These are phyloP conservation scores for Clathrus columnatus DNA, from an alignment of 768 basidiomycete genomes.

Conservation along the genomic window DNA sequence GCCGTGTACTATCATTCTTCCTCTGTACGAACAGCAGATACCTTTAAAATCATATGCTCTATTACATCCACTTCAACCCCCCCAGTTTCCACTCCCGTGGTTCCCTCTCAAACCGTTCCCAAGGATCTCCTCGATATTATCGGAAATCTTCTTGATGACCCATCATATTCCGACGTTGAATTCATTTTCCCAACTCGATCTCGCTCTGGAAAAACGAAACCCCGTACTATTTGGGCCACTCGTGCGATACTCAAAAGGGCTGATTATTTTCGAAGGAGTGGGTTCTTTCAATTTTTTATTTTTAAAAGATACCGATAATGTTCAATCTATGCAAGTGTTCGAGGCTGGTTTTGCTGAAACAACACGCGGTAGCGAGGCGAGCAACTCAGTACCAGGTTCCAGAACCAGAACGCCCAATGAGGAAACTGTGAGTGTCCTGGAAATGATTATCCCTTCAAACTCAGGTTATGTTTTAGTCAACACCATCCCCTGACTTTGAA, in stretches of 20 bases:
- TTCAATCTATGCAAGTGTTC: conserved; percentile 46
- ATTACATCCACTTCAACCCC: conserved; percentile 60
- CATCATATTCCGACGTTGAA: conserved; percentile 77
- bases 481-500: conserved; percentile 16
- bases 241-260: conserved; percentile 57
- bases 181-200: conserved; percentile 57
- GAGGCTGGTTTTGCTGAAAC: conserved; percentile 61
- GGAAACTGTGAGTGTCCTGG: not conserved
- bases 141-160: conserved; percentile 71
- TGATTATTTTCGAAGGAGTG: conserved; percentile 75
- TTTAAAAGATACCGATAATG: conserved; percentile 1
- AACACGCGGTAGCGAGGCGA: conserved; percentile 21
- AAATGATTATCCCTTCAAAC: not conserved
- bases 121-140: conserved; percentile 58
- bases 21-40: conserved; percentile 43
- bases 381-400: not conserved
- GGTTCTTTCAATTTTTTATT: conserved; percentile 8
- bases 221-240: conserved; percentile 54
- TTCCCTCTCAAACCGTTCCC: conserved; percentile 50
- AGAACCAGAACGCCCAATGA: not conserved
- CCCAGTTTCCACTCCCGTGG: conserved; percentile 35
- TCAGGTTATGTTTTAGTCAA: not conserved
- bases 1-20: conserved; percentile 51
- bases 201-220: conserved; percentile 25
- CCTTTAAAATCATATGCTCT: conserved; percentile 68